These are phyloP conservation scores for Noccaea caerulescens DNA, from an alignment of 345 rosid genomes.

Conservation along the genomic window DNA sequence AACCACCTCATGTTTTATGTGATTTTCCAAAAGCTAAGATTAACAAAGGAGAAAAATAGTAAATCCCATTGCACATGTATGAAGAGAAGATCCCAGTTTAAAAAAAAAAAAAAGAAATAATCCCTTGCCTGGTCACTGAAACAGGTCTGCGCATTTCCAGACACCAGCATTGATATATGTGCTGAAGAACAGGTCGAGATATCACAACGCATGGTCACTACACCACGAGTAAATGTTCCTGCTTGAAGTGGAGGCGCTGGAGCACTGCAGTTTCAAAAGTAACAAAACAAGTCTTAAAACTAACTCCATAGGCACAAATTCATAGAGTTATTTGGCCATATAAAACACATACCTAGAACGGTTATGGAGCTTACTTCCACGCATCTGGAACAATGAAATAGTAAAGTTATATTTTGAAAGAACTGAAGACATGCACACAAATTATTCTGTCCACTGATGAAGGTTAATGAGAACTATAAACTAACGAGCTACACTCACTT, in stretches of 20 bases:
- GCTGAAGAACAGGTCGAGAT: conserved; percentile 89
- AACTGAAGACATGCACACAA: conserved; percentile 2
- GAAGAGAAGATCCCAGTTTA: neutral
- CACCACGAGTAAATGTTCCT: conserved; percentile 98
- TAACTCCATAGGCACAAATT: conserved; percentile 2
- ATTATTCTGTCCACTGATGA: conserved; percentile 13
- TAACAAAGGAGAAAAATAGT: conserved; percentile 29
- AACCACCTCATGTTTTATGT: conserved; percentile 84
- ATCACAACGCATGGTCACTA: conserved; percentile 98
- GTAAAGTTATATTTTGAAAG: conserved; percentile 5
- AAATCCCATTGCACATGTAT: conserved; percentile 23
- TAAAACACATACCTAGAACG: conserved; percentile 72
- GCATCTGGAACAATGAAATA: conserved; percentile 58
- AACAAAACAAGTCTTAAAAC: conserved; percentile 6
- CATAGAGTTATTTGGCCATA: conserved; percentile 11
- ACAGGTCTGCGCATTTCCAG: conserved; percentile 98
- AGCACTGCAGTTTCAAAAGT: conserved; percentile 65
- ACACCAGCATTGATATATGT: conserved; percentile 87
- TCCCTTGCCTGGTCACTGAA: conserved; percentile 93
- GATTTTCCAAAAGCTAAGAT: conserved; percentile 89
- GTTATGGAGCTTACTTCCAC: conserved; percentile 96
- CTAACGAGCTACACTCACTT: conserved; percentile 61
- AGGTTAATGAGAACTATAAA: conserved; percentile 13
- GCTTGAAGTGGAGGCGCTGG: conserved; percentile 99
- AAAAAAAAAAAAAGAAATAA: neutral